Percentiles rank a stretch among this genome's conserved stretches.
These are phyloP conservation scores for Talaromyces nanjingensis DNA, from an alignment of 495 filamentous ascomycete species.

Conservation along the genomic window DNA sequence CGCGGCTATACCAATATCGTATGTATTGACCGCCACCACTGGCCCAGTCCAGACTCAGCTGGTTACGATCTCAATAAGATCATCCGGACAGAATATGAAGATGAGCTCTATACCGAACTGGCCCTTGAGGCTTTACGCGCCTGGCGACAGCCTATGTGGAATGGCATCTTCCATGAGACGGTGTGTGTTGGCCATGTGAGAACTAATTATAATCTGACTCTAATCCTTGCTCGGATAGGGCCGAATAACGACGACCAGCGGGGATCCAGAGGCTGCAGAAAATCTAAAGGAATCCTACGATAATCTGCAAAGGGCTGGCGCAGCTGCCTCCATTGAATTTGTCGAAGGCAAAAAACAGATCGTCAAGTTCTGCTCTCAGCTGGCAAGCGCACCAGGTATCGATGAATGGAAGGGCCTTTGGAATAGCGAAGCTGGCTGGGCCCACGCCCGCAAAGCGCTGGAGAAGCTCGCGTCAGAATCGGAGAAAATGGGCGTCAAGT, in stretches of 20 bases:
- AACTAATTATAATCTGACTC: conserved; percentile 8
- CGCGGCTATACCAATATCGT: conserved; percentile 37
- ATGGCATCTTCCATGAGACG: conserved; percentile 9
- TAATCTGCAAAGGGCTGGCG: conserved; percentile 2
- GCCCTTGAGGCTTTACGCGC: conserved; percentile 23
- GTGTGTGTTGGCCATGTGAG: not conserved
- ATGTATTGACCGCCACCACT: conserved; percentile 34
- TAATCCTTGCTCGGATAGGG: not conserved
- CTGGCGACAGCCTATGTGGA: conserved; percentile 9
- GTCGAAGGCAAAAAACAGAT: conserved; percentile 5
- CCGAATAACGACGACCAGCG: conserved; percentile 3
- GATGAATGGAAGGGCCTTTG: conserved; percentile 22
- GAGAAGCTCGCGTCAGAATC: conserved; percentile 27
- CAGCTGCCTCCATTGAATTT: not conserved
- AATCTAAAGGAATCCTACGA: conserved; percentile 5
- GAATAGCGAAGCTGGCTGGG: conserved; percentile 34
- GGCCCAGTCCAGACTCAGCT: conserved; percentile 37
- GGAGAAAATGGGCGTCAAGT: conserved; percentile 27
- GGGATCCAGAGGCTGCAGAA: not conserved
- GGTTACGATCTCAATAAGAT: conserved; percentile 40
- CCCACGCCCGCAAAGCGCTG: conserved; percentile 28
- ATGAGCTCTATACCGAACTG: conserved; percentile 33
- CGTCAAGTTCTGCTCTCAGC: conserved; percentile 2
- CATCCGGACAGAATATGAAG: conserved; percentile 38
- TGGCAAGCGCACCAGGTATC: conserved; percentile 1